phyloP scores from a whole-genome alignment of 306 rosid species.

The Arachis stenosperma region DNA sequence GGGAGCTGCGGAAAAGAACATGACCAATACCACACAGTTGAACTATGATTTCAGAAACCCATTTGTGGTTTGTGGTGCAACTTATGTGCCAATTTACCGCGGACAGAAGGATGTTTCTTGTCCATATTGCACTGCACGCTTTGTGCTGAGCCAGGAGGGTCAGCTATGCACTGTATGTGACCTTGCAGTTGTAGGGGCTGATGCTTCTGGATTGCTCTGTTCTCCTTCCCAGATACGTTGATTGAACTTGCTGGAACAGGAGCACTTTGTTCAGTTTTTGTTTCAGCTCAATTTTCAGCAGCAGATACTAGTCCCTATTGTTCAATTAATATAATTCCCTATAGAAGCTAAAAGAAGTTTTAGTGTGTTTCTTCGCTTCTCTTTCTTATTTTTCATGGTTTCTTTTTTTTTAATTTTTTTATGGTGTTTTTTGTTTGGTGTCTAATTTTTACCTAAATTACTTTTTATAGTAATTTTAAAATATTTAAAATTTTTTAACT shows the following conservation, averaged over 20 bases:
- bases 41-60: slow-evolving; percentile 93
- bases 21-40: slow-evolving; percentile 72
- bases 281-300: slow-evolving; percentile 46
- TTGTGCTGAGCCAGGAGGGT: slow-evolving; percentile 83
- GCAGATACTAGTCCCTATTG: slow-evolving; percentile 38
- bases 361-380: slow-evolving; percentile 34
- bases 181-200: slow-evolving; percentile 82
- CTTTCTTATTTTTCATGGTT: slow-evolving; percentile 21
- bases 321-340: slow-evolving; percentile 42
- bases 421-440: background rate
- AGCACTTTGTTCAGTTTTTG: slow-evolving; percentile 40
- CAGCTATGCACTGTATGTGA: slow-evolving; percentile 81
- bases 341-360: slow-evolving; percentile 46
- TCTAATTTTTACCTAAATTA: too few species aligned
- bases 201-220: slow-evolving; percentile 91
- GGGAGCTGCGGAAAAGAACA: slow-evolving; percentile 87
- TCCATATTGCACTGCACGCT: slow-evolving; percentile 86
- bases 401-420: slow-evolving; percentile 32
- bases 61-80: slow-evolving; percentile 86
- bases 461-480: too few species aligned
- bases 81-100: slow-evolving; percentile 84
- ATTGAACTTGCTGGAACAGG: slow-evolving; percentile 41
- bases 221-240: slow-evolving; percentile 85
- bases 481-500: too few species aligned
- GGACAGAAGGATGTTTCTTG: slow-evolving; percentile 89